Evolutionary conservation across 1,284 basidiomycete species (phyloP).

Genomic region (Cystobasidium pallidum): DNA sequence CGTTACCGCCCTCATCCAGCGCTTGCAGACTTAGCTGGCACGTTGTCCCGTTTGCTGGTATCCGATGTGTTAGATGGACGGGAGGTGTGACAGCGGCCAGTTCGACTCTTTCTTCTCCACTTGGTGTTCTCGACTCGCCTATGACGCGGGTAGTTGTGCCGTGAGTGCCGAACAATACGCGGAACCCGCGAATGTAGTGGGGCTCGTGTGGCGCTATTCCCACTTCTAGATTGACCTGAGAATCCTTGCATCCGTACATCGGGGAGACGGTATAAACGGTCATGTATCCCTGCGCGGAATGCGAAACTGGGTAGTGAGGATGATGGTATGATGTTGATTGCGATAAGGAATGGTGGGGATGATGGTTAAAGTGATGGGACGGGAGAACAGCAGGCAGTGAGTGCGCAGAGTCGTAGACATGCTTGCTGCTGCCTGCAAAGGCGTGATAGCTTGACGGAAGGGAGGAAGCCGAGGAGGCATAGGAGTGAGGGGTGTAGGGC

Average conservation of each 20-base stretch:
- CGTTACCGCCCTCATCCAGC: slow-evolving; percentile 22
- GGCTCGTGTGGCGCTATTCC: slow-evolving; percentile 30
- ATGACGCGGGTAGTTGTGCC: slow-evolving; percentile 42
- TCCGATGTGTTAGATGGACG: slow-evolving; percentile 18
- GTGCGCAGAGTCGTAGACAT: not conserved
- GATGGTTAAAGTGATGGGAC: not conserved
- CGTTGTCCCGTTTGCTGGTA: slow-evolving; percentile 13
- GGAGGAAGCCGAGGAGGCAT: slow-evolving; percentile 8
- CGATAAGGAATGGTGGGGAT: slow-evolving; percentile 1
- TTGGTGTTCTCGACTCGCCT: slow-evolving; percentile 19
- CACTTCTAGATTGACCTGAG: slow-evolving; percentile 35
- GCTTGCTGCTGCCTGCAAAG: not conserved
- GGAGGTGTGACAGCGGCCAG: slow-evolving; percentile 30
- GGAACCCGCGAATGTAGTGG: slow-evolving; percentile 39
- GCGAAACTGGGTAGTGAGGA: slow-evolving; percentile 11
- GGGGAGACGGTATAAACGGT: slow-evolving; percentile 23
- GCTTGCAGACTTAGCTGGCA: slow-evolving; percentile 39
- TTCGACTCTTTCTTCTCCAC: slow-evolving; percentile 41
- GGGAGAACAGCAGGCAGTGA: not conserved
- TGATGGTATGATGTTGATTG: not conserved
- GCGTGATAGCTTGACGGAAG: slow-evolving; percentile 15
- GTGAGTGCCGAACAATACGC: slow-evolving; percentile 38
- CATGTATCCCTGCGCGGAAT: slow-evolving; percentile 35
- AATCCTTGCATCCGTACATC: slow-evolving; percentile 23
- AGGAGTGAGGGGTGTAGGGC: slow-evolving; percentile 27